Conservation (phyloP, 768 basidiomycete genomes). For the Auricularia sp. region DNA sequence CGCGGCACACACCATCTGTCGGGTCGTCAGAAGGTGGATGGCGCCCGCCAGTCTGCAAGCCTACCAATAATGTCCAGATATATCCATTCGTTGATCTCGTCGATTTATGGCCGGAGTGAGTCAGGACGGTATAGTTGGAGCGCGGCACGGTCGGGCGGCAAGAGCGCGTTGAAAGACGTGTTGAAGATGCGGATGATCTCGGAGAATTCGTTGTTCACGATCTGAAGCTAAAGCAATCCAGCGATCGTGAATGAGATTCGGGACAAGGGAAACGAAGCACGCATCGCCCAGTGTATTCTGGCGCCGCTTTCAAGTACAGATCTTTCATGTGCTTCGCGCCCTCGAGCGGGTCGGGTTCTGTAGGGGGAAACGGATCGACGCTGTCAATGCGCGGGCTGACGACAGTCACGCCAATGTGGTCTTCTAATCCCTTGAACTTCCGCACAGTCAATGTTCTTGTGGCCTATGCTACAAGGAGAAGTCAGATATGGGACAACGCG, state of each 20-base stretch:
- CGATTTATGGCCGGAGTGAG: conserved; percentile 62
- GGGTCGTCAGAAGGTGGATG: neutral
- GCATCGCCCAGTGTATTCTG: conserved; percentile 60
- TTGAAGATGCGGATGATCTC: conserved; percentile 96
- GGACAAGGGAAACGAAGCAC: conserved; percentile 10
- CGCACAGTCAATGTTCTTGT: conserved; percentile 44
- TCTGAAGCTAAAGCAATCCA: conserved; percentile 43
- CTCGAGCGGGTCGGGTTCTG: conserved; percentile 68
- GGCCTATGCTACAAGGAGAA: too few relatives aligned
- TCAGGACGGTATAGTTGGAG: conserved; percentile 65
- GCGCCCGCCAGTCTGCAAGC: conserved; percentile 11
- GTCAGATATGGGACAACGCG: too few relatives aligned
- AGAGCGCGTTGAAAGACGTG: conserved; percentile 61
- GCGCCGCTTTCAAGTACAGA: conserved; percentile 69
- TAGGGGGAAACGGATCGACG: conserved; percentile 52
- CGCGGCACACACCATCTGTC: conserved; percentile 75
- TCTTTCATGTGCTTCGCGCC: conserved; percentile 66
- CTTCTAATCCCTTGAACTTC: conserved; percentile 85
- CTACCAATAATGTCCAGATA: conserved; percentile 77
- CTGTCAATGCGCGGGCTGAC: conserved; percentile 82
- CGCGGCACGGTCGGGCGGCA: conserved; percentile 39
- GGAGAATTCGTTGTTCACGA: conserved; percentile 93
- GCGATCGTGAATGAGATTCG: neutral
- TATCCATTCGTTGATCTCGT: conserved; percentile 76
- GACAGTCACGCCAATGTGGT: conserved; percentile 66